Base-by-base conservation (phyloP, 768 basidiomycete species). In the Mycena indigotica region DNA sequence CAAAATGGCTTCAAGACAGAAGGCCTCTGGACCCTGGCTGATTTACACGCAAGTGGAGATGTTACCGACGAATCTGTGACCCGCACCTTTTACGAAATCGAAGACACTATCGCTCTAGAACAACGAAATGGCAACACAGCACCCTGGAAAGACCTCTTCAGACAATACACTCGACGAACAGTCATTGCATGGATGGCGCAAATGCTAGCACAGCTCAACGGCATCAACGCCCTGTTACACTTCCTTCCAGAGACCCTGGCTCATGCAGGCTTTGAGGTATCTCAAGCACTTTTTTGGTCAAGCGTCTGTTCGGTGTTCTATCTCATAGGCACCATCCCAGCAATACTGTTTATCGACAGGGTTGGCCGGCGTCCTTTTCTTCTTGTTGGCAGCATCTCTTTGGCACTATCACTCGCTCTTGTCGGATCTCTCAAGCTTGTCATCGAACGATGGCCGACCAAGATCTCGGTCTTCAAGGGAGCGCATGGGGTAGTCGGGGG, bases 171-270 rank as follows among this genome's bases (percentile, higher is more conserved):
- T 24, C 75, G 78, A 16, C 80, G 84, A 21, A 69, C 77, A 4
- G 59, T 78, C 53, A 75, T 87, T 2, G 85, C 81, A 6, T 78
- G 80, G 59, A 79, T 78, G 0, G 80, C 80, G 40, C 85, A 86
- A 61, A 77, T 80, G 63, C 81, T 82, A 53, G 80, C 80, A 1
- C 81, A 83, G 58, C 78, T 80, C 67, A 83, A 83, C 63, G 81
- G 82, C 21, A 81, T 83, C 68, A 83, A 82, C 55, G 80, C 80
- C 12, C 78, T 86, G 50, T 72, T 85, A 24, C 85, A 85, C 63
- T 84, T 81, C 65, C 72, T 85, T 12, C 83, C 83, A 8, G 77
- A 77, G 56, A 81, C 78, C 57, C 70, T 84, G 57, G 75, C 77
- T 4, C 76, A 80, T 21, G 78, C 81, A 2, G 81, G 83, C 13